A percentile compares a stretch with the other conserved stretches of the same genome.
phyloP scores from a whole-genome alignment of 495 filamentous ascomycete genomes.

The Neurospora sp. region DNA sequence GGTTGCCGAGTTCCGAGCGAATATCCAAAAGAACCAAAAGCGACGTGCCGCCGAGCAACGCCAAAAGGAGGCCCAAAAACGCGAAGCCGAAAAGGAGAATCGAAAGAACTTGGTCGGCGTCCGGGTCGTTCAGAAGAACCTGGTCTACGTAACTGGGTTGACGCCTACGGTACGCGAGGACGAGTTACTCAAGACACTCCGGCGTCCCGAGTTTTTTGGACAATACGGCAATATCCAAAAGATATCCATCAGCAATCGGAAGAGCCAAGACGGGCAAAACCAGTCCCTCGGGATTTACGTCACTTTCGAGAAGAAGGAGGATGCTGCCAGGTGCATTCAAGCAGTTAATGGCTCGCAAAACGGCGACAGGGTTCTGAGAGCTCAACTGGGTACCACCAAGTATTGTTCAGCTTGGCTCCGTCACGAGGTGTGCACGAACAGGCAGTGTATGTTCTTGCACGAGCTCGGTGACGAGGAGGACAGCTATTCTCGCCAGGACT shows the following conservation, averaged over 20 bases:
- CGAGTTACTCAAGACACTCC: conserved; percentile 75
- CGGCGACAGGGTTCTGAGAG: conserved; percentile 74
- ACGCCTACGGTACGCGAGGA: conserved; percentile 87
- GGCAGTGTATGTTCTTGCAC: conserved; percentile 95
- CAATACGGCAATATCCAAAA: conserved; percentile 98
- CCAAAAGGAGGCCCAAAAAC: conserved; percentile 91
- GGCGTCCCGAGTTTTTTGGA: conserved; percentile 86
- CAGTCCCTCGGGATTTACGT: conserved; percentile 94
- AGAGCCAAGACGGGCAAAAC: conserved; percentile 54
- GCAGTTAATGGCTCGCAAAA: conserved; percentile 90
- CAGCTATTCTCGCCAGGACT: conserved; percentile 87
- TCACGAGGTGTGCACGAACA: conserved; percentile 84
- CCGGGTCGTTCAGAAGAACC: conserved; percentile 92
- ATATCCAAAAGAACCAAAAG: conserved; percentile 80
- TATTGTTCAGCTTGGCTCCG: conserved; percentile 97
- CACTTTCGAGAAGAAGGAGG: conserved; percentile 79
- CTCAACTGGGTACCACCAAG: conserved; percentile 96
- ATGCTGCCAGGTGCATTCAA: conserved; percentile 79
- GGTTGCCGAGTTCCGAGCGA: conserved; percentile 63
- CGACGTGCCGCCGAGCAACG: conserved; percentile 75
- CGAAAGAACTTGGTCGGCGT: conserved; percentile 92
- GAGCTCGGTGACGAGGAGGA: conserved; percentile 95
- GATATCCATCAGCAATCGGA: conserved; percentile 95
- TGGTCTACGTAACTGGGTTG: conserved; percentile 94
- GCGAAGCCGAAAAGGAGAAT: conserved; percentile 88